Conservation (phyloP, 108 stramenopile genomes). For the Nitzschia sp. region DNA sequence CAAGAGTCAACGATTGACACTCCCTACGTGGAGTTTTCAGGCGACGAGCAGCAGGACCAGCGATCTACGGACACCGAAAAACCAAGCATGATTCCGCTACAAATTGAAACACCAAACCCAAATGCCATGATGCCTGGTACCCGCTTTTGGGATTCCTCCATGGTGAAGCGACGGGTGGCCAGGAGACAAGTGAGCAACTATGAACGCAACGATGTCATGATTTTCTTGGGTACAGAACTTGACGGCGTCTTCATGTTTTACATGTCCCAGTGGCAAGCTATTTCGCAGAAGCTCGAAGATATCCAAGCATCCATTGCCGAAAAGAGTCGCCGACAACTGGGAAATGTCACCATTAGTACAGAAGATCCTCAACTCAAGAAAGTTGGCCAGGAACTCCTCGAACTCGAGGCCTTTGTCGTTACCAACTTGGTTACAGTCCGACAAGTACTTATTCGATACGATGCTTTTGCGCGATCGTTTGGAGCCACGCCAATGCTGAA, state of each 20-base stretch:
- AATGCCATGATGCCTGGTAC: not conserved
- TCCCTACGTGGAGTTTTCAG: conserved; percentile 6
- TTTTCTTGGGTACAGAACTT: conserved; percentile 40
- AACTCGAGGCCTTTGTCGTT: conserved; percentile 62
- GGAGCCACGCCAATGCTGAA: conserved; percentile 63
- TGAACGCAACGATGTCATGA: conserved; percentile 43
- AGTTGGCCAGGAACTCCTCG: conserved; percentile 55
- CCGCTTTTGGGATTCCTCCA: not conserved
- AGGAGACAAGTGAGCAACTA: conserved; percentile 34
- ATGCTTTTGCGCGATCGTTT: conserved; percentile 55
- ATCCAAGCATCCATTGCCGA: conserved; percentile 1
- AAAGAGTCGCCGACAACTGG: conserved; percentile 8
- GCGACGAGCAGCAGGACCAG: not conserved
- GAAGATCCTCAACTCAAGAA: conserved; percentile 9
- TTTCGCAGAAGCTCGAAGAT: conserved; percentile 24
- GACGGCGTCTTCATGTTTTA: conserved; percentile 41
- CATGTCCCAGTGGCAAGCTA: conserved; percentile 35
- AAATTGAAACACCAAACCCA: conserved; percentile 7
- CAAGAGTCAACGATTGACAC: not conserved
- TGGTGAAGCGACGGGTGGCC: conserved; percentile 22
- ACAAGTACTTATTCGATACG: conserved; percentile 71
- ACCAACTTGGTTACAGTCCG: conserved; percentile 58
- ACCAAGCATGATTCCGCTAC: conserved; percentile 2
- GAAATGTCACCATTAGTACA: conserved; percentile 12
- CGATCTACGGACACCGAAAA: not conserved